Evolutionary conservation across 257 asterid genomes (phyloP).

Genomic region (Jaltomata sinuosa): DNA sequence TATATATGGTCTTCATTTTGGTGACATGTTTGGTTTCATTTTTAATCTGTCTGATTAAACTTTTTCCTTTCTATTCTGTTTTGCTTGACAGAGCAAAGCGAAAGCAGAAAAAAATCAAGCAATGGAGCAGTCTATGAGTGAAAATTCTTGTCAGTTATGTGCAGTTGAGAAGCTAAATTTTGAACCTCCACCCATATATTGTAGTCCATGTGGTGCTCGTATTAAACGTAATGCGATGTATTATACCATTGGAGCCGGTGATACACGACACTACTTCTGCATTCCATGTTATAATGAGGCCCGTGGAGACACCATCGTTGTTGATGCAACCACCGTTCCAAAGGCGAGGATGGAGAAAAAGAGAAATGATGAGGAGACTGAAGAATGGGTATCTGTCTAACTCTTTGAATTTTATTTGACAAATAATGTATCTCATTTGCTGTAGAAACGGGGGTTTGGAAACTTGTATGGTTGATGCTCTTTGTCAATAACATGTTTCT

Average conservation of each 20-base stretch:
- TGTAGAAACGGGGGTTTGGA: neutral
- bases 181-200: conserved; percentile 96
- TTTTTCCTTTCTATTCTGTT: neutral
- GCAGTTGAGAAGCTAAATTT: conserved; percentile 94
- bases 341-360: conserved; percentile 84
- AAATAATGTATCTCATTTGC: neutral
- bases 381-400: conserved; percentile 68
- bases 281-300: conserved; percentile 80
- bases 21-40: neutral
- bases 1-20: neutral
- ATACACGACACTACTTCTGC: conserved; percentile 84
- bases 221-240: conserved; percentile 90
- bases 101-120: conserved; percentile 94
- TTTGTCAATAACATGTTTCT: neutral
- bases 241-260: conserved; percentile 87
- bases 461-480: neutral
- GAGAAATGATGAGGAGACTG: conserved; percentile 90
- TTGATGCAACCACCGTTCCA: conserved; percentile 58
- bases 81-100: conserved; percentile 72
- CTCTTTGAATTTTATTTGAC: neutral
- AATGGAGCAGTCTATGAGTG: conserved; percentile 85
- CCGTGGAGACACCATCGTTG: conserved; percentile 77
- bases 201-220: conserved; percentile 93
- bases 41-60: neutral
- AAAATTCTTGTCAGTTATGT: conserved; percentile 96